These are phyloP conservation scores for Orobanche coerulescens DNA, from an alignment of 257 asterid genomes.

Conservation along the genomic window DNA sequence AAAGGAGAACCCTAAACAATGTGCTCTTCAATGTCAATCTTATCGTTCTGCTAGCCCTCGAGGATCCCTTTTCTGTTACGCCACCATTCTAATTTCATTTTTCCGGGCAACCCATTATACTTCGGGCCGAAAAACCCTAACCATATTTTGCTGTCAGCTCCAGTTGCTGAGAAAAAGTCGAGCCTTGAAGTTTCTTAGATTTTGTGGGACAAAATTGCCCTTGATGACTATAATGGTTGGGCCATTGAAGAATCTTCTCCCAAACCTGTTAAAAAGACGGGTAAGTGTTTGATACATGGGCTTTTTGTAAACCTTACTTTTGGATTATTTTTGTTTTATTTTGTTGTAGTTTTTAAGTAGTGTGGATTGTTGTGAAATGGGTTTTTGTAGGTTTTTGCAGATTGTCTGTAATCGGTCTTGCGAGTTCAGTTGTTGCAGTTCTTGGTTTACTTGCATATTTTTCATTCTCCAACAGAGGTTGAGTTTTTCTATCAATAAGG, in stretches of 20 bases:
- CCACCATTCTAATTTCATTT: slow-evolving; percentile 30
- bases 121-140: slow-evolving; percentile 33
- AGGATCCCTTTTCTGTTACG: slow-evolving; percentile 29
- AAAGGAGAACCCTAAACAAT: slow-evolving; percentile 22
- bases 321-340: not conserved
- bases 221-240: slow-evolving; percentile 80
- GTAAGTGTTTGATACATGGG: slow-evolving; percentile 24
- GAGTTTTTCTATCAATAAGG: not conserved
- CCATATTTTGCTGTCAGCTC: slow-evolving; percentile 32
- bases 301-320: too few relatives aligned
- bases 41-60: slow-evolving; percentile 36
- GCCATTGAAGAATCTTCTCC: slow-evolving; percentile 41
- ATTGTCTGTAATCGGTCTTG: slow-evolving; percentile 47
- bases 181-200: slow-evolving; percentile 42
- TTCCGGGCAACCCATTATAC: slow-evolving; percentile 30
- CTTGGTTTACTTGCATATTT: slow-evolving; percentile 51
- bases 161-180: slow-evolving; percentile 36
- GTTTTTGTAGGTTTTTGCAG: slow-evolving; percentile 37
- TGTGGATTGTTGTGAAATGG: slow-evolving; percentile 17
- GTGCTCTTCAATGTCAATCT: too few relatives aligned
- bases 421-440: slow-evolving; percentile 49
- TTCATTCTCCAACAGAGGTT: slow-evolving; percentile 52
- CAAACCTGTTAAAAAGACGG: slow-evolving; percentile 24
- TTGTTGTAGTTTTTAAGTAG: not conserved
- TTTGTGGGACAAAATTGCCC: slow-evolving; percentile 27